Evolutionary conservation across 1,139 yeast species (phyloP).

Genomic region (Protomyces pachydermus): DNA sequence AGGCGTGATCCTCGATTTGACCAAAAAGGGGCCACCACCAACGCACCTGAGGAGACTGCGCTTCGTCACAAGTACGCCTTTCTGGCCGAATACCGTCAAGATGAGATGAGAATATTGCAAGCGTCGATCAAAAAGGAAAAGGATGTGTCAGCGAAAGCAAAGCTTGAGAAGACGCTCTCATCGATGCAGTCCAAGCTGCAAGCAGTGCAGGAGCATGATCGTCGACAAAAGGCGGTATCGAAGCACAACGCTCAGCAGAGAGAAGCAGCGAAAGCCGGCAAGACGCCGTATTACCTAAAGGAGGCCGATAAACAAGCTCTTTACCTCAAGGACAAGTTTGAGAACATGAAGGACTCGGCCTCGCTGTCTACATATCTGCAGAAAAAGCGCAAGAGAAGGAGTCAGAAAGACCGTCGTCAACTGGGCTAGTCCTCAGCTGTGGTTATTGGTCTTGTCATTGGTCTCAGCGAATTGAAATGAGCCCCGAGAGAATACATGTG

Average conservation of each 20-base stretch:
- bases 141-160: slow-evolving; percentile 45
- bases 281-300: slow-evolving; percentile 61
- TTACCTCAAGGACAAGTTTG: slow-evolving; percentile 83
- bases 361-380: slow-evolving; percentile 77
- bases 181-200: slow-evolving; percentile 61
- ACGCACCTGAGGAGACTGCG: slow-evolving; percentile 68
- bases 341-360: slow-evolving; percentile 73
- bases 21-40: slow-evolving; percentile 26
- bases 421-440: neutral
- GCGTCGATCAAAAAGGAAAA: slow-evolving; percentile 55
- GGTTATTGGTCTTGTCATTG: slow-evolving; percentile 39
- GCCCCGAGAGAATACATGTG: slow-evolving; percentile 88
- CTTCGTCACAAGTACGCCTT: slow-evolving; percentile 79
- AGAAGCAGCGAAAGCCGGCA: slow-evolving; percentile 48
- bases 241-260: slow-evolving; percentile 49
- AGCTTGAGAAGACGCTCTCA: slow-evolving; percentile 43
- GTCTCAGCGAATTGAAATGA: slow-evolving; percentile 78
- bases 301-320: slow-evolving; percentile 72
- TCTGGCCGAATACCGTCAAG: slow-evolving; percentile 73
- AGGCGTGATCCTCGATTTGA: slow-evolving; percentile 78
- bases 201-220: slow-evolving; percentile 67
- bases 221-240: slow-evolving; percentile 58
- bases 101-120: slow-evolving; percentile 62
- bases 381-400: slow-evolving; percentile 85
- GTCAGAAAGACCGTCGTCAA: slow-evolving; percentile 71